These are phyloP conservation scores for Terfezia claveryi DNA, from an alignment of 495 filamentous ascomycete genomes.

Conservation along the genomic window DNA sequence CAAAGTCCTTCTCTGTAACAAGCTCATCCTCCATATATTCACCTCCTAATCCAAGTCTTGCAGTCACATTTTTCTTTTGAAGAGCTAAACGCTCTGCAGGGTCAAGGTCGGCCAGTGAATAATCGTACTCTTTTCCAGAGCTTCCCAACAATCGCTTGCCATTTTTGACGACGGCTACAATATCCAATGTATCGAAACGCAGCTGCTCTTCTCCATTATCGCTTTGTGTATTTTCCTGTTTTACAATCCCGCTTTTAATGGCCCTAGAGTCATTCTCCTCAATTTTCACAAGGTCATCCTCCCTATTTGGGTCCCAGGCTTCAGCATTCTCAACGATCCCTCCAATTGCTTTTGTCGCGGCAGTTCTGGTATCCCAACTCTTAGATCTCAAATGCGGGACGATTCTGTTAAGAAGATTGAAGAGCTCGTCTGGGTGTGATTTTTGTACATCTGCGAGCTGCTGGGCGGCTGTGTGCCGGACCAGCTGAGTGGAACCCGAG, in stretches of 20 bases:
- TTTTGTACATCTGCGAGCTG: slow-evolving; percentile 96
- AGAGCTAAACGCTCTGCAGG: slow-evolving; percentile 57
- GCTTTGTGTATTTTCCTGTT: not conserved
- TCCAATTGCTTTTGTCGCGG: slow-evolving; percentile 77
- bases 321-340: slow-evolving; percentile 80
- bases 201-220: not conserved
- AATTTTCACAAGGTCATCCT: slow-evolving; percentile 27
- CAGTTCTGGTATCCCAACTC: slow-evolving; percentile 84
- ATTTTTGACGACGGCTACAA: slow-evolving; percentile 53
- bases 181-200: slow-evolving; percentile 46
- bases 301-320: slow-evolving; percentile 64
- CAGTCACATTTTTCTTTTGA: slow-evolving; percentile 68
- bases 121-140: slow-evolving; percentile 64
- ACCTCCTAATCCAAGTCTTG: slow-evolving; percentile 64
- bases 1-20: slow-evolving; percentile 38
- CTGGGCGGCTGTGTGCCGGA: slow-evolving; percentile 86
- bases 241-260: slow-evolving; percentile 27
- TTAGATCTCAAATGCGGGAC: slow-evolving; percentile 79
- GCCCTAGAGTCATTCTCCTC: slow-evolving; percentile 26
- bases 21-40: slow-evolving; percentile 71
- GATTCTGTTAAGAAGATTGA: slow-evolving; percentile 88
- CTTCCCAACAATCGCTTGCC: slow-evolving; percentile 67
- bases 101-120: slow-evolving; percentile 56
- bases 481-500: slow-evolving; percentile 82
- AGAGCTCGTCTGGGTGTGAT: slow-evolving; percentile 87